Evolutionary conservation across 768 basidiomycete genomes (phyloP).

Genomic region (Naganishia antarctica): DNA sequence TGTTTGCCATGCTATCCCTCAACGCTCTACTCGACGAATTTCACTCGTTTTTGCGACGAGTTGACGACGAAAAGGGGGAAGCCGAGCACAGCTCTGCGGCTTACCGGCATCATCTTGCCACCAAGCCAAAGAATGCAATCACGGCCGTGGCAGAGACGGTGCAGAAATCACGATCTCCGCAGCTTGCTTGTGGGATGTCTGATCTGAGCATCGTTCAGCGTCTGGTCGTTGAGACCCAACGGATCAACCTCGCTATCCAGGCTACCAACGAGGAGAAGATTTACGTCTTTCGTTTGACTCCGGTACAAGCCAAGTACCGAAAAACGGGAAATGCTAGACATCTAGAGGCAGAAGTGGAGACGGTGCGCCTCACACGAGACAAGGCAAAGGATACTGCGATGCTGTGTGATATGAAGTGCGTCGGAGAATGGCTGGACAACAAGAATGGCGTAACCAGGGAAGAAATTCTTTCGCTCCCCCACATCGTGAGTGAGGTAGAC

Average conservation of each 20-base stretch:
- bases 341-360: conserved; percentile 33
- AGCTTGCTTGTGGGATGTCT: not conserved
- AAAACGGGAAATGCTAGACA: conserved; percentile 26
- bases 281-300: conserved; percentile 42
- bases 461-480: conserved; percentile 22
- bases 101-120: conserved; percentile 35
- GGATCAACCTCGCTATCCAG: conserved; percentile 42
- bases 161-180: conserved; percentile 31
- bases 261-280: conserved; percentile 31
- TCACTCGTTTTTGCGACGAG: conserved; percentile 30
- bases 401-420: conserved; percentile 4
- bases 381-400: conserved; percentile 25
- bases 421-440: conserved; percentile 22
- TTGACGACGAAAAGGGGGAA: conserved; percentile 35
- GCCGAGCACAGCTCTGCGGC: conserved; percentile 36
- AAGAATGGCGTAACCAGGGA: not conserved
- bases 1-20: conserved; percentile 41
- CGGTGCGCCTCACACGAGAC: conserved; percentile 28
- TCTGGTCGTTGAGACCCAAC: conserved; percentile 37
- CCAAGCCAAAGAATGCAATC: conserved; percentile 31
- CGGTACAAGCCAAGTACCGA: conserved; percentile 28
- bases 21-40: conserved; percentile 35
- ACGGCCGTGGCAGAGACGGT: conserved; percentile 39
- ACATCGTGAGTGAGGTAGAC: conserved; percentile 15
- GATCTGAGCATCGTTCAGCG: conserved; percentile 35